A percentile compares a stretch with the other conserved stretches of the same genome.
Evolutionary conservation across 257 asterid species (phyloP).

Genomic region (Solanum bulbocastanum): DNA sequence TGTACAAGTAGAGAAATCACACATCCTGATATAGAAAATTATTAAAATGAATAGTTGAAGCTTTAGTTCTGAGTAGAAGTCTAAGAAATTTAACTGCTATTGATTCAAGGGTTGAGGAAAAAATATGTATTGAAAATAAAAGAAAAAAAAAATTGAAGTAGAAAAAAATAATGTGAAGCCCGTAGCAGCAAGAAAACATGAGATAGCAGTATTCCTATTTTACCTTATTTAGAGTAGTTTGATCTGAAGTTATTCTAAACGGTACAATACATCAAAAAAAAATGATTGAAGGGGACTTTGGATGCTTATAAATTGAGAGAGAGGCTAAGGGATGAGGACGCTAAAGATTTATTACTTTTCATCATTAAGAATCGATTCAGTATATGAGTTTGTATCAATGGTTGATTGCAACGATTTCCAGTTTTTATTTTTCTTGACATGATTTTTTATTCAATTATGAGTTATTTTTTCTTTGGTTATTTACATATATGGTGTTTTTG

Average conservation of each 20-base stretch:
- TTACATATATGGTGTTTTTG: not conserved
- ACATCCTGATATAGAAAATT: too few relatives aligned
- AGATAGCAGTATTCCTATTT: not conserved
- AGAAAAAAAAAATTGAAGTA: too few relatives aligned
- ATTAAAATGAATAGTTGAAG: too few relatives aligned
- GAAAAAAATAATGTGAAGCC: too few relatives aligned
- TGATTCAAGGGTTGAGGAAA: too few relatives aligned
- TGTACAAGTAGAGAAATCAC: too few relatives aligned
- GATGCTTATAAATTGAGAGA: not conserved
- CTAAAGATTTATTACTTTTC: not conserved
- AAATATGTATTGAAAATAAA: too few relatives aligned
- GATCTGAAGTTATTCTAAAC: not conserved
- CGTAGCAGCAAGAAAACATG: not conserved
- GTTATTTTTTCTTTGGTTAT: too few relatives aligned
- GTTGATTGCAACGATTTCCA: not conserved
- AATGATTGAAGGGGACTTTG: not conserved
- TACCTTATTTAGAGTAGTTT: not conserved
- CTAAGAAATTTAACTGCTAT: too few relatives aligned
- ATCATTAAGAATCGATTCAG: not conserved
- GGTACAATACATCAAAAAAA: too few relatives aligned
- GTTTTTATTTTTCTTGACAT: not conserved
- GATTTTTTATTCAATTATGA: not conserved
- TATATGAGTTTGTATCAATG: not conserved
- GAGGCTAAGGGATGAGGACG: not conserved
- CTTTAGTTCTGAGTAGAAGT: too few relatives aligned